Evolutionary conservation across 352 stramenopile species (phyloP).

Genomic region (Phytophthora palmivora): DNA sequence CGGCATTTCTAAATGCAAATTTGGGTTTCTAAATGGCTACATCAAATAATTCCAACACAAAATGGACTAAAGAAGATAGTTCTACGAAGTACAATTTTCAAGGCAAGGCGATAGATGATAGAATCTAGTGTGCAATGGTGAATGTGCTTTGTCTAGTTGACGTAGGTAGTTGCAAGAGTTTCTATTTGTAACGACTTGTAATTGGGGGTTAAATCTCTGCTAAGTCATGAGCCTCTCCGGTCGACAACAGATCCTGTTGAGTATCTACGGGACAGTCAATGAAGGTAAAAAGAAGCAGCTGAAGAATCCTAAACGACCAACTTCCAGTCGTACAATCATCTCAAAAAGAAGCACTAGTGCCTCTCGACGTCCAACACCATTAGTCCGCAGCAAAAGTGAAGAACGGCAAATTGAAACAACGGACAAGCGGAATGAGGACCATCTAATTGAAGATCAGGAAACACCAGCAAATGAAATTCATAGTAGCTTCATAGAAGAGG

Average conservation of each 20-base stretch:
- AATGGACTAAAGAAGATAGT: no score
- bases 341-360: conserved; percentile 1
- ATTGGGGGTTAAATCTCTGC: no score
- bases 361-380: conserved; percentile 3
- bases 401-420: background rate
- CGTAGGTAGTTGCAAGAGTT: no score
- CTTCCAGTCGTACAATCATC: background rate
- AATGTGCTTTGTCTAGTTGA: no score
- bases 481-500: background rate
- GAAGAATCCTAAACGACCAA: conserved; percentile 21
- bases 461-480: background rate
- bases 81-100: no score
- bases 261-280: conserved; percentile 38
- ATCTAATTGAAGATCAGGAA: background rate
- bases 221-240: conserved; percentile 33
- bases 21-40: no score
- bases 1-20: no score
- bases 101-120: no score
- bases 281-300: background rate
- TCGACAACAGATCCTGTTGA: conserved; percentile 40
- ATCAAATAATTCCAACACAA: no score
- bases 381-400: conserved; percentile 1
- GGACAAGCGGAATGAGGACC: background rate
- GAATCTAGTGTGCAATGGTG: no score
- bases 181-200: no score